Conservation (phyloP, 805 yeast genomes). For the Kurtzmaniella cleridarum region DNA sequence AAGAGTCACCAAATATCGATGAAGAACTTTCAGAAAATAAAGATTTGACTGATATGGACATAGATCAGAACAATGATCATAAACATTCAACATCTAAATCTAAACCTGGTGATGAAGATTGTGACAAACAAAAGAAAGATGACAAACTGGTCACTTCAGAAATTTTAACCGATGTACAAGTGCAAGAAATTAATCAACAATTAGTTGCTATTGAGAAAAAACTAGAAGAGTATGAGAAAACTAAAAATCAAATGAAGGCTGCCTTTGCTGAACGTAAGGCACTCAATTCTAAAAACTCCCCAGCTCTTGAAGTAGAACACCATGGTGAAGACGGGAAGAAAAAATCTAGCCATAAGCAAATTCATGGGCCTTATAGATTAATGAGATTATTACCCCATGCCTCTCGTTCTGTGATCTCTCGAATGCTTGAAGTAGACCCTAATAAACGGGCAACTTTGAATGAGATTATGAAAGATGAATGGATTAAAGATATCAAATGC, state of each 20-base stretch:
- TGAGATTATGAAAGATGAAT: conserved; percentile 62
- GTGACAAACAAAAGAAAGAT: conserved; percentile 11
- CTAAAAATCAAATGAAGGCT: conserved; percentile 30
- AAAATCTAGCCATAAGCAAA: conserved; percentile 43
- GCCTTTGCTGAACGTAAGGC: conserved; percentile 18
- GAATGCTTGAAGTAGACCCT: conserved; percentile 61
- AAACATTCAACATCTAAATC: conserved; percentile 6
- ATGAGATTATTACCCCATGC: conserved; percentile 82
- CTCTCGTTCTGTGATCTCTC: conserved; percentile 66
- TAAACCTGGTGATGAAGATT: conserved; percentile 8
- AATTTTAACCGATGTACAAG: conserved; percentile 26
- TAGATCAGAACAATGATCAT: background rate
- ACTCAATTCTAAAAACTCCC: conserved; percentile 5
- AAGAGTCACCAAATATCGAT: conserved; percentile 1
- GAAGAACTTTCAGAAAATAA: conserved; percentile 10
- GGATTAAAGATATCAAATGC: conserved; percentile 59
- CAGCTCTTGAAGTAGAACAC: conserved; percentile 10
- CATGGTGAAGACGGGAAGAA: conserved; percentile 21
- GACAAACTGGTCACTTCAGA: conserved; percentile 18
- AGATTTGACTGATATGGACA: background rate
- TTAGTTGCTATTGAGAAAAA: conserved; percentile 31
- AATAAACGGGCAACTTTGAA: conserved; percentile 57
- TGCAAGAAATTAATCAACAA: conserved; percentile 26
- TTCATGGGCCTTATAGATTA: conserved; percentile 79
- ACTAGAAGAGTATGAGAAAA: conserved; percentile 32